Evolutionary conservation across 768 basidiomycete genomes (phyloP).

Genomic region (Saitozyma sp.): DNA sequence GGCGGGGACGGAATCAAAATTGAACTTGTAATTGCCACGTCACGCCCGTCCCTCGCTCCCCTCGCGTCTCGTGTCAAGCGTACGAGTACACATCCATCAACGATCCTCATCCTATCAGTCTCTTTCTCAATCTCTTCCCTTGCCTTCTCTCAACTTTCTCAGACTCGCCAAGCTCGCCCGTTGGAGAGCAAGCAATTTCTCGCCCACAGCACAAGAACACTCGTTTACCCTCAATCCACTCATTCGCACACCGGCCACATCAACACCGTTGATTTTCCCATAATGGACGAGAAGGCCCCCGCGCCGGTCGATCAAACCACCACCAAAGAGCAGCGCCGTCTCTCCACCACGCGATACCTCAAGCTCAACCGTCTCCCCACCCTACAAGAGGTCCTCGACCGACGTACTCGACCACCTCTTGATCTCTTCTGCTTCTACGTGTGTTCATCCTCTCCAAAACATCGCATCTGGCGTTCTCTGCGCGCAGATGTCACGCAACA

Average conservation of each 20-base stretch:
- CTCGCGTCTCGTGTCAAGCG: conserved; percentile 4
- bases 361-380: conserved; percentile 50
- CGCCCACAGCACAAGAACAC: too few relatives aligned
- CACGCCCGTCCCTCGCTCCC: not conserved
- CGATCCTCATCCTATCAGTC: too few relatives aligned
- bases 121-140: too few relatives aligned
- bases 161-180: too few relatives aligned
- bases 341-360: conserved; percentile 37
- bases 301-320: conserved; percentile 10
- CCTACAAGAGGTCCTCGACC: conserved; percentile 75
- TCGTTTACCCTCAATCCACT: not conserved
- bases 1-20: not conserved
- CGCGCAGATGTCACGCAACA: not conserved
- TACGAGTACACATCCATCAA: conserved; percentile 1
- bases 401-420: conserved; percentile 88
- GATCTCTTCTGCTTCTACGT: conserved; percentile 99
- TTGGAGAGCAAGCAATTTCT: too few relatives aligned
- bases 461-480: not conserved
- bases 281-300: conserved; percentile 34
- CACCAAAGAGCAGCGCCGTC: conserved; percentile 29
- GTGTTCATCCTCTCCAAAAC: conserved; percentile 53
- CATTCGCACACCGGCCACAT: not conserved
- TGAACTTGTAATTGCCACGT: conserved; percentile 11
- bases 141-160: too few relatives aligned
- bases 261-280: not conserved